Base-by-base conservation (phyloP, 768 basidiomycete genomes). In the Hydnum rufescens region DNA sequence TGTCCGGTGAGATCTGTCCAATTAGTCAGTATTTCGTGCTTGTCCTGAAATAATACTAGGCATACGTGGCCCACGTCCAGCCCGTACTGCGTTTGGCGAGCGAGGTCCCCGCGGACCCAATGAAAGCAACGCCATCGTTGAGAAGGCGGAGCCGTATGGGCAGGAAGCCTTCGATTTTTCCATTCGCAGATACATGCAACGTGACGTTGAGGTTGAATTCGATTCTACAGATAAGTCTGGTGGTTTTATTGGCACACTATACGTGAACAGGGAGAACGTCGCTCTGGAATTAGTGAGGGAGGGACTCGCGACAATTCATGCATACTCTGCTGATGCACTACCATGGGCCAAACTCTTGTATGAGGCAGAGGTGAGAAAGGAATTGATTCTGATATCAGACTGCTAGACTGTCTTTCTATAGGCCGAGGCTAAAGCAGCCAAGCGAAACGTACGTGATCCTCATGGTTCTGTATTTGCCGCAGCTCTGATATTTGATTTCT, bases 191-290 rank as follows among this genome's bases (percentile, higher is more conserved):
- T 90, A 81, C 63, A 81, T 96, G 81, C 93, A 99, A 64, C 77
- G 93, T 28, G 93, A 99, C 60, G 79, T 88, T 4, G 93, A 99
- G 64, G 79, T 97, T 54, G 83, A 87, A 59, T 79, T 96, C 44
- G 87, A 93, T 54, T 74, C 74, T 16, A 76, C 81, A 16, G 93
- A 99, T 69, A 96, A 95, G 66, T 80, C 82, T 3, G 93, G 93
- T 34, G 95, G 95, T 2, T 96, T 93, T 65, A 92, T 96, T 57
- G 92, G 92, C 13, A 66, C 81, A 1, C 70, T 97, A 52, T 92
- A 81, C 64, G 53, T 83, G 58, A 82, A 83, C 65, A 93, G 88
- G 63, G 82, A 86, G 58, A 97, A 95, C 64, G 82, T 73, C 36
- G 95, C 90, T 1, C 69, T 90, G 34, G 66, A 77, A n/a, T 73